phyloP scores from a whole-genome alignment of 495 filamentous ascomycete species.

The Parmelia sp. region DNA sequence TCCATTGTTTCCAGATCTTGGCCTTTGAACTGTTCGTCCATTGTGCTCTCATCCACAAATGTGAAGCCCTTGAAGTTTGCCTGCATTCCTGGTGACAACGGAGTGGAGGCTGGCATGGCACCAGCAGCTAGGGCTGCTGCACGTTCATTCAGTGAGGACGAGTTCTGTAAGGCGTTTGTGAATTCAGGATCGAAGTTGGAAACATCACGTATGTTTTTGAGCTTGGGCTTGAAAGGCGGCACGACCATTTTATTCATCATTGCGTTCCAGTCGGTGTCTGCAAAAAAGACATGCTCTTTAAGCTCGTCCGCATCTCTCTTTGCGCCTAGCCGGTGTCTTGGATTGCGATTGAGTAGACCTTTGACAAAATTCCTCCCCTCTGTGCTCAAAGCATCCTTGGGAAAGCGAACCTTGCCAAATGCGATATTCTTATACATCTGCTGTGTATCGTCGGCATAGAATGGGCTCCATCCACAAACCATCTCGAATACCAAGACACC shows the following conservation, averaged over 20 bases:
- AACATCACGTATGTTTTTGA: constrained; percentile 90
- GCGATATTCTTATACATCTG: constrained; percentile 99
- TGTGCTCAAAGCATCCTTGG: constrained; percentile 83
- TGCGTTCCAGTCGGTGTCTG: constrained; percentile 85
- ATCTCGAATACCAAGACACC: constrained; percentile 98
- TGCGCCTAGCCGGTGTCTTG: constrained; percentile 88
- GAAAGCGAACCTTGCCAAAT: constrained; percentile 96
- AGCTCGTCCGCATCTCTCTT: constrained; percentile 89
- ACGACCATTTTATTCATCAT: constrained; percentile 83
- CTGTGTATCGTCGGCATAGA: constrained; percentile 97
- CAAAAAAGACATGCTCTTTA: constrained; percentile 90
- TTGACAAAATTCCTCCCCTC: constrained; percentile 98
- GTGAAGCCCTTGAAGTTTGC: constrained; percentile 98
- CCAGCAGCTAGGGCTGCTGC: constrained; percentile 71
- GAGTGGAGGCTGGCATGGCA: constrained; percentile 71
- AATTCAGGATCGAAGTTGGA: constrained; percentile 99
- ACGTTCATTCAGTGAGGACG: constrained; percentile 81
- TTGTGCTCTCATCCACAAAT: constrained; percentile 93
- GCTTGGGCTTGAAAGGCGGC: constrained; percentile 96
- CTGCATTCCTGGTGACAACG: constrained; percentile 88
- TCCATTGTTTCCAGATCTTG: constrained; percentile 62
- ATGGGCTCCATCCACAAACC: constrained; percentile 98
- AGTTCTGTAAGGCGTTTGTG: constrained; percentile 81
- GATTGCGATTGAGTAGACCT: constrained; percentile 92
- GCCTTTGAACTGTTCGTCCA: constrained; percentile 78